Conservation (phyloP, 345 rosid species). For the Trapa bicornis region DNA sequence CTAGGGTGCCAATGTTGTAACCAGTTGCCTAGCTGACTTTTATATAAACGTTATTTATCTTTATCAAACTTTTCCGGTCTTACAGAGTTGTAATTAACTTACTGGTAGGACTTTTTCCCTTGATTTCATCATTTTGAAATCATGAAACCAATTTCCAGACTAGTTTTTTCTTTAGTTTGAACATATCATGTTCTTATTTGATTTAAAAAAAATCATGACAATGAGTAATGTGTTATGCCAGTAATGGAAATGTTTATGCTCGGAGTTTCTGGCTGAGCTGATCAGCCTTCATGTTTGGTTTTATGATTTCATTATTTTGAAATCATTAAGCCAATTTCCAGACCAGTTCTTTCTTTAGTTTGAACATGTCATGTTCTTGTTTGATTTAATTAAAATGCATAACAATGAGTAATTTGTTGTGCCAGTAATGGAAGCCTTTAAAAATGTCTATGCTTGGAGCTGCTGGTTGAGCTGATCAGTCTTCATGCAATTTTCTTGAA, state of each 20-base stretch:
- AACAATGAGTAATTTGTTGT: too few relatives aligned
- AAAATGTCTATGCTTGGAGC: neutral
- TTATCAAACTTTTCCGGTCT: neutral
- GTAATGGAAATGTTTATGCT: too few relatives aligned
- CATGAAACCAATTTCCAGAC: too few relatives aligned
- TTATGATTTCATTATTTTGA: too few relatives aligned
- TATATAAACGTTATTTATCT: neutral
- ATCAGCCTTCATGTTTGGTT: neutral
- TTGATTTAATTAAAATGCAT: too few relatives aligned
- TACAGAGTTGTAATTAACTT: neutral
- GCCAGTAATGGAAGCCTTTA: neutral
- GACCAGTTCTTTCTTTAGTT: neutral
- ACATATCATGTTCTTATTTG: neutral
- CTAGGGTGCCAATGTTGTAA: neutral
- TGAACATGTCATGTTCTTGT: neutral
- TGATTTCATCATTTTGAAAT: too few relatives aligned
- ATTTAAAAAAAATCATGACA: too few relatives aligned
- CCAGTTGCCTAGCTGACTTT: neutral
- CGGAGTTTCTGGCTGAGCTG: too few relatives aligned
- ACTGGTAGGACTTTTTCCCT: too few relatives aligned
- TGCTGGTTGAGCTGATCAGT: neutral
- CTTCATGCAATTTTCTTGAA: neutral
- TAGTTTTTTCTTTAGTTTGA: neutral
- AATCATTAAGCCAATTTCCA: too few relatives aligned
- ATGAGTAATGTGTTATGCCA: too few relatives aligned